Evolutionary conservation across 2,329 filamentous ascomycete genomes (phyloP).

Genomic region (Diaporthe citriasiana): DNA sequence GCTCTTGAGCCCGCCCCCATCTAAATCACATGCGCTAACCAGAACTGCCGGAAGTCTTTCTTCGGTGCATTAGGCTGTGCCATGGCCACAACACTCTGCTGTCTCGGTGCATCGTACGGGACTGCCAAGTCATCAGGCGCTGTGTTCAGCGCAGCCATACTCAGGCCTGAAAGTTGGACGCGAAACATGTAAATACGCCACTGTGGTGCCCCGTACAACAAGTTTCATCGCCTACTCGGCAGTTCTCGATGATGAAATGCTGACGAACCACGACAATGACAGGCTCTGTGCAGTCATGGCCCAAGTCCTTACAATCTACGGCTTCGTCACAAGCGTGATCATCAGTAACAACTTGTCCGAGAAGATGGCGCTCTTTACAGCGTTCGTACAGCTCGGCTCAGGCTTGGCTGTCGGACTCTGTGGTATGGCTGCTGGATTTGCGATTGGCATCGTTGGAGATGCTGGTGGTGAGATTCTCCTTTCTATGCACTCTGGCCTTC

Average conservation of each 20-base stretch:
- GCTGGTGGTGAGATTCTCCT: conserved; percentile 64
- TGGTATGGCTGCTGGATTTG: conserved; percentile 87
- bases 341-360: conserved; percentile 85
- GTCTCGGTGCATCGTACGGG: conserved; percentile 88
- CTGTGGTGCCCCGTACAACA: not conserved
- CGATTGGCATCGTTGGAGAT: conserved; percentile 89
- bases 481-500: fast-evolving
- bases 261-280: not conserved
- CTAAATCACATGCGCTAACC: not conserved
- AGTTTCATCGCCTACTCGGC: not conserved
- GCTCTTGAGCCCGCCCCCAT: not conserved
- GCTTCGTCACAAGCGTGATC: conserved; percentile 87
- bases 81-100: conserved; percentile 64
- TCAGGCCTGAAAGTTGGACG: conserved; percentile 78
- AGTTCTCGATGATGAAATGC: not conserved
- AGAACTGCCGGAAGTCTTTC: conserved; percentile 72
- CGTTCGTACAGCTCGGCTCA: conserved; percentile 87
- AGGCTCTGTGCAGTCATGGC: conserved; percentile 84
- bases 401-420: conserved; percentile 85
- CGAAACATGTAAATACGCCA: conserved; percentile 9
- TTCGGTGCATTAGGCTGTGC: conserved; percentile 98
- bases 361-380: conserved; percentile 78
- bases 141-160: conserved; percentile 97
- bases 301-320: conserved; percentile 99
- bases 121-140: conserved; percentile 99